These are phyloP conservation scores for Eucalyptus regnans DNA, from an alignment of 345 rosid genomes.

Conservation along the genomic window DNA sequence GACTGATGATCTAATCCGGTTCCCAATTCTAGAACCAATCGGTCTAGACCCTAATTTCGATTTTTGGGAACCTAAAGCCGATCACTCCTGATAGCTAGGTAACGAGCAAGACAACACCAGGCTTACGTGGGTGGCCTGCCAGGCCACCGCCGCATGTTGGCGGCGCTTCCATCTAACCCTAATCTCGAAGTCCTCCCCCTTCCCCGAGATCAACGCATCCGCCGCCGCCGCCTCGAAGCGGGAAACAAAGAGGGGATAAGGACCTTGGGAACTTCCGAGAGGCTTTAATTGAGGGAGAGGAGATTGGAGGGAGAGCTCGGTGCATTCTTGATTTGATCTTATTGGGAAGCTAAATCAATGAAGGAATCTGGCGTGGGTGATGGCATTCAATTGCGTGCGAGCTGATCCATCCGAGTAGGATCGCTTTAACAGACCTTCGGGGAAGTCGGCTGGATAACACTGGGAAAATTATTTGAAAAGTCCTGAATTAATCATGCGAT, in stretches of 20 bases:
- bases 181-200: not conserved
- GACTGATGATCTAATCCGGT: accelerated
- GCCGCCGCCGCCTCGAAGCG: not conserved
- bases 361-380: not conserved
- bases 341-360: not conserved
- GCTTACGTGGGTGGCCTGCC: not conserved
- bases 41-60: accelerated
- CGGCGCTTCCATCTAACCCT: not conserved
- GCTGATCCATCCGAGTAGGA: not conserved
- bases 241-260: not conserved
- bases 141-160: not conserved
- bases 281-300: not conserved
- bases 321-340: not conserved
- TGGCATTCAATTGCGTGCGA: not conserved
- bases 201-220: not conserved
- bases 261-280: not conserved
- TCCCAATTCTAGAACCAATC: accelerated
- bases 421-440: not conserved
- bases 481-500: accelerated
- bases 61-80: accelerated
- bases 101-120: not conserved
- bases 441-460: too few species aligned
- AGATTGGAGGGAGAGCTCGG: not conserved
- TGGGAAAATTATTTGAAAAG: not conserved
- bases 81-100: accelerated